Conservation (phyloP, 768 basidiomycete genomes). For the Floccularia luteovirens region DNA sequence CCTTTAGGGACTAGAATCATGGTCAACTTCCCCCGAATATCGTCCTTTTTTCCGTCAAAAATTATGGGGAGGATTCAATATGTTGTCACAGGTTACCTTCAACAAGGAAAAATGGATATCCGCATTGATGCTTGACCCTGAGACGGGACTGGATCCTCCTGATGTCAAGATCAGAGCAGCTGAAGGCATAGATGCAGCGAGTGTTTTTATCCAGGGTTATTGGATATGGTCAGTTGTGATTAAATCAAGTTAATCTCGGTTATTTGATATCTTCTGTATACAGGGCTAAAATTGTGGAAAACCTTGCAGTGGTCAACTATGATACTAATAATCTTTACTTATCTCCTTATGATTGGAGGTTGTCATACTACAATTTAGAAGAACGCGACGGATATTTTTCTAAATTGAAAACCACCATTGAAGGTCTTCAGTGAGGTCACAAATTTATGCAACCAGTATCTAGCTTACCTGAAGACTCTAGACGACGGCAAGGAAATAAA, state of each 20-base stretch:
- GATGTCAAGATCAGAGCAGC: conserved; percentile 85
- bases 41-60: conserved; percentile 90
- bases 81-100: conserved; percentile 78
- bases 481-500: conserved; percentile 65
- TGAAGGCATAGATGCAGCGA: conserved; percentile 88
- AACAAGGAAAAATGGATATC: conserved; percentile 87
- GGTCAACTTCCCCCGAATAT: conserved; percentile 85
- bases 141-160: conserved; percentile 85
- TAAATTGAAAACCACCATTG: conserved; percentile 72
- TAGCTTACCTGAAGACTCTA: conserved; percentile 15
- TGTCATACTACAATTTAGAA: conserved; percentile 87
- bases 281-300: conserved; percentile 91
- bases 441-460: background rate
- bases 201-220: conserved; percentile 81
- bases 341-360: conserved; percentile 87
- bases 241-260: background rate
- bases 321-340: conserved; percentile 85
- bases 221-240: conserved; percentile 74
- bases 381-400: conserved; percentile 88
- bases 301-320: conserved; percentile 88
- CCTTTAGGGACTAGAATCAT: conserved; percentile 78
- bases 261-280: conserved; percentile 1
- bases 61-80: conserved; percentile 70
- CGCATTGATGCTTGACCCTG: conserved; percentile 84
- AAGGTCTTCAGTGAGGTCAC: conserved; percentile 58